Conservation (phyloP, 1,139 yeast genomes). For the Yamadazyma buinensis region DNA sequence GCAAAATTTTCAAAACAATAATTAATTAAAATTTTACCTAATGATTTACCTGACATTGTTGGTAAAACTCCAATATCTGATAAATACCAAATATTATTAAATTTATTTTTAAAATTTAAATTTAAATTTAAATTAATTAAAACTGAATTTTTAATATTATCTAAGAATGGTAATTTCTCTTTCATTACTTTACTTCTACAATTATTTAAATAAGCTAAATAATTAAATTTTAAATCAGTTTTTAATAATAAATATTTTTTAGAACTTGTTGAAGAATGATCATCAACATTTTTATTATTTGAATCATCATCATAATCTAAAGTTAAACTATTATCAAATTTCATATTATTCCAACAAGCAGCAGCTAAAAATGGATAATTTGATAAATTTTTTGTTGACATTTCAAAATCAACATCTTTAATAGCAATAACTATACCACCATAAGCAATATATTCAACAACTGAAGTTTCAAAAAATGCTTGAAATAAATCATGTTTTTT, state of each 20-base stretch:
- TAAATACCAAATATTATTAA: slow-evolving; percentile 33
- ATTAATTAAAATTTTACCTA: slow-evolving; percentile 32
- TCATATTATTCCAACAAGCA: slow-evolving; percentile 36
- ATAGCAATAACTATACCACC: slow-evolving; percentile 32
- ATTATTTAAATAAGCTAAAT: slow-evolving; percentile 30
- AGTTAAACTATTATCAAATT: slow-evolving; percentile 22
- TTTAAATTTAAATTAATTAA: slow-evolving; percentile 16
- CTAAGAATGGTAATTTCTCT: slow-evolving; percentile 32
- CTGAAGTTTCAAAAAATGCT: slow-evolving; percentile 35
- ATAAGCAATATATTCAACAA: slow-evolving; percentile 31
- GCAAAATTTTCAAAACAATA: slow-evolving; percentile 24
- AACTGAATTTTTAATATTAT: slow-evolving; percentile 26
- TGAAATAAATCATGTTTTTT: slow-evolving; percentile 32
- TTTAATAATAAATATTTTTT: slow-evolving; percentile 4
- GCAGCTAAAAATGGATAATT: slow-evolving; percentile 30
- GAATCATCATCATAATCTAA: slow-evolving; percentile 17
- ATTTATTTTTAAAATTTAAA: slow-evolving; percentile 12
- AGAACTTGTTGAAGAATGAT: slow-evolving; percentile 15
- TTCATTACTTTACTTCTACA: slow-evolving; percentile 35
- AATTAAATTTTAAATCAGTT: slow-evolving; percentile 23
- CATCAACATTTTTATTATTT: too few species aligned
- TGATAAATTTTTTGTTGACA: slow-evolving; percentile 5
- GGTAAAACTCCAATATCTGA: slow-evolving; percentile 40
- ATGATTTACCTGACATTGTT: slow-evolving; percentile 37
- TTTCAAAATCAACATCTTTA: slow-evolving; percentile 32